Evolutionary conservation across 139 green algal species (phyloP).

Genomic region (Nannochloris sp.): DNA sequence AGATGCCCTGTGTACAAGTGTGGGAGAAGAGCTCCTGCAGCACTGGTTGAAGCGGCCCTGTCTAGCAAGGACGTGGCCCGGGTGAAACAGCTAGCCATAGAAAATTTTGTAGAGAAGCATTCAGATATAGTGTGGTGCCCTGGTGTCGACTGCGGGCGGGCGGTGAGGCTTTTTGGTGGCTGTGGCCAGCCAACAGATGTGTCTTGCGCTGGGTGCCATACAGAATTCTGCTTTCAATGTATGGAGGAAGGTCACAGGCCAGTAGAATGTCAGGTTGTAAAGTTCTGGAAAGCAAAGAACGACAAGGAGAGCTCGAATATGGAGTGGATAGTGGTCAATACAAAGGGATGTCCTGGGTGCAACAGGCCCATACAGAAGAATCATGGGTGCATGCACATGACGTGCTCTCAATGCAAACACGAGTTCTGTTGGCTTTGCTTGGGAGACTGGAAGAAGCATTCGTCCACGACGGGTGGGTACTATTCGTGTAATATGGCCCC

Average conservation of each 20-base stretch:
- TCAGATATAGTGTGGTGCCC: constrained; percentile 73
- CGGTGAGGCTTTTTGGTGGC: constrained; percentile 50
- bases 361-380: constrained; percentile 81
- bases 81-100: no score
- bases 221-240: constrained; percentile 67
- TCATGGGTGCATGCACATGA: constrained; percentile 86
- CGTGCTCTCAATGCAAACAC: constrained; percentile 55
- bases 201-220: constrained; percentile 49
- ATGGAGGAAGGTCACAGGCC: constrained; percentile 69
- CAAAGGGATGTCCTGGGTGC: constrained; percentile 73
- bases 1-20: constrained; percentile 58
- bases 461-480: constrained; percentile 90
- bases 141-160: constrained; percentile 51
- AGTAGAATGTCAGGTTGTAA: constrained; percentile 53
- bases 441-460: constrained; percentile 81
- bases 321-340: constrained; percentile 73
- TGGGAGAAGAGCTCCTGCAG: constrained; percentile 20
- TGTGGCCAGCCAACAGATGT: constrained; percentile 42
- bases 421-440: constrained; percentile 65
- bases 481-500: constrained; percentile 47
- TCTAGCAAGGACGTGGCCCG: no score
- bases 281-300: constrained; percentile 65
- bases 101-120: constrained; percentile 85
- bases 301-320: constrained; percentile 72
- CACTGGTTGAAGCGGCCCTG: no score